Percentiles rank a stretch among this genome's conserved stretches.
These are phyloP conservation scores for Yamadazyma kitorensis DNA, from an alignment of 805 yeast species.

Conservation along the genomic window DNA sequence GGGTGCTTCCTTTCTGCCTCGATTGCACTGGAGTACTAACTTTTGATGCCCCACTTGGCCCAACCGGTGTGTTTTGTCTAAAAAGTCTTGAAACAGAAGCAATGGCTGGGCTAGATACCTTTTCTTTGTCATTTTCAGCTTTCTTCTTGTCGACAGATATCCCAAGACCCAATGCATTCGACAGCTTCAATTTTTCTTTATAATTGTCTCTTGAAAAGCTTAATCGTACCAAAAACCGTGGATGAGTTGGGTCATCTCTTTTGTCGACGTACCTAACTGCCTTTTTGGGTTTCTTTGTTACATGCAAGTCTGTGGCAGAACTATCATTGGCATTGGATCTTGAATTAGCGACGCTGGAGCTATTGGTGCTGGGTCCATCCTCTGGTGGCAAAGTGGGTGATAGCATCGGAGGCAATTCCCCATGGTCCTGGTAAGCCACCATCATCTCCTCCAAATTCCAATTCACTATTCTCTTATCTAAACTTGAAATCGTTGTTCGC, in stretches of 20 bases:
- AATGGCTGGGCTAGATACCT: no score
- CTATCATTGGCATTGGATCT: not conserved
- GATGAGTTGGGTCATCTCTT: constrained; percentile 17
- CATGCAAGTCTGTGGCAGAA: not conserved
- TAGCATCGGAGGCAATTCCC: constrained; percentile 34
- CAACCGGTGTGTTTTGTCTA: no score
- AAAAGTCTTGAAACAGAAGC: no score
- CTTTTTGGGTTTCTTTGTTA: constrained; percentile 1
- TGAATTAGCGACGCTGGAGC: not conserved
- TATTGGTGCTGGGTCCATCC: not conserved
- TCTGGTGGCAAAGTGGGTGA: constrained; percentile 37
- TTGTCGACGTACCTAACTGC: constrained; percentile 28
- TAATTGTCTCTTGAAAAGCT: constrained; percentile 1
- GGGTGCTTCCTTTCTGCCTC: no score
- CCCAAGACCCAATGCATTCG: not conserved
- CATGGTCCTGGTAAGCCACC: constrained; percentile 28
- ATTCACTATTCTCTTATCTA: not conserved
- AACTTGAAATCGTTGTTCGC: constrained; percentile 1
- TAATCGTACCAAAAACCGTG: constrained; percentile 17
- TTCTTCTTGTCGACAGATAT: no score
- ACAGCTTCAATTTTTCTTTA: not conserved
- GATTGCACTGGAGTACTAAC: no score
- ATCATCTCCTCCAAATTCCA: constrained; percentile 42
- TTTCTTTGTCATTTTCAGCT: no score
- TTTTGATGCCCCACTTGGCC: no score